Evolutionary conservation across 2,329 filamentous ascomycete genomes (phyloP), one percentile per base, ranked within the genome.

Genomic region (Chrysoporthe deuterocubensis): DNA sequence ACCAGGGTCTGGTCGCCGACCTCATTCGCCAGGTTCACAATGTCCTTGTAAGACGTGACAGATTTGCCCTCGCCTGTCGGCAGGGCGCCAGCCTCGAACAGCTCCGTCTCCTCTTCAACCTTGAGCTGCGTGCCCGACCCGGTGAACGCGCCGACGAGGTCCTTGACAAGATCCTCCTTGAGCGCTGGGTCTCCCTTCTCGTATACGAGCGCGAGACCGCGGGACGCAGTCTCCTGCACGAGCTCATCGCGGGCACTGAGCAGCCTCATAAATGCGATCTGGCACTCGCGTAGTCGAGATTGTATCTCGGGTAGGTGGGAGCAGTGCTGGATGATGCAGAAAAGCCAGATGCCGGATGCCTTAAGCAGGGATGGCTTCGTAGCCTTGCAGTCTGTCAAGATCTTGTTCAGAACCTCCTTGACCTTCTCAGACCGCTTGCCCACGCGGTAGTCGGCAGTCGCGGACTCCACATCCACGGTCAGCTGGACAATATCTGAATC

Each of bases 21-120:
- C 80, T 99, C 96, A 56, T 95, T 93, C n/a, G 96, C 96, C 60
- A 99, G 83, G 72, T 86, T 96, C 78, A 99, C 92, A 72, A 99
- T 98, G 75, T 99, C 96, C 76, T 97, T 97, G 82, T 99, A 99
- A 0, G 95, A 98, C 0, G 93, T 97, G 66, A 98, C 88, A 0
- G 94, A 94, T 72, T 87, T 93, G 8, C 94, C 94, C 71, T 97
- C 93, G 3, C 94, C 93, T 0, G 94, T 98, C 0, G 94, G 94
- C 14, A 98, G 80, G 2, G 93, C 92, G 6, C 96, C 96, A 1
- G 92, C 91, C 68, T 98, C 95, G 73, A 98, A 98, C 0, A 99
- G 83, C 77, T 98, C 92, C 0, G 96, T 99, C 64, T 98, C 93
- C 50, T 92, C 89, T 37, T 93, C 92, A 1, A 99, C 94, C 74